Percentiles rank a stretch among this genome's conserved stretches.
Conservation (phyloP, 306 rosid species). For the Macrotyloma uniflorum region DNA sequence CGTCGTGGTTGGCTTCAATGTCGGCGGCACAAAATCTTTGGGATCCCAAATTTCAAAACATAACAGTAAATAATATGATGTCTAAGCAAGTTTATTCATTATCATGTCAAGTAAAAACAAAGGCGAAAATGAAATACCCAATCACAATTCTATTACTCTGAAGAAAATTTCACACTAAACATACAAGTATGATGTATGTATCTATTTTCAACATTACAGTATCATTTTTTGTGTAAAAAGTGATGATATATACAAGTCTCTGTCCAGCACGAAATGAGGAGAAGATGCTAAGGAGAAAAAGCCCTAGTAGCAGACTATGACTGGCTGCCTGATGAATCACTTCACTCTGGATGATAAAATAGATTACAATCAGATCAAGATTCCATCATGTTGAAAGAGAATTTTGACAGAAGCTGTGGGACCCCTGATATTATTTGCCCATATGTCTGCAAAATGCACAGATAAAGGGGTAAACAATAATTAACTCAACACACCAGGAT, state of each 20-base stretch:
- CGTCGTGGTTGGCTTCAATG: too few species aligned
- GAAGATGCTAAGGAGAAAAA: background rate
- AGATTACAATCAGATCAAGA: slow-evolving; percentile 13
- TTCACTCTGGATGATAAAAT: background rate
- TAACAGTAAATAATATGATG: too few species aligned
- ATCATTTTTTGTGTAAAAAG: slow-evolving; percentile 20
- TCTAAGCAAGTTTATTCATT: background rate
- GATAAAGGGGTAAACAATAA: background rate
- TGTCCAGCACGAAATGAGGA: background rate
- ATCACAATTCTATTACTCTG: background rate
- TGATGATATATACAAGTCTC: slow-evolving; percentile 33
- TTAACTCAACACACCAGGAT: slow-evolving; percentile 26
- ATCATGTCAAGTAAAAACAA: background rate
- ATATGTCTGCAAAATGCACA: slow-evolving; percentile 65
- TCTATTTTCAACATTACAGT: slow-evolving; percentile 15
- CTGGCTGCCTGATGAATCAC: background rate
- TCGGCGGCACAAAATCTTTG: too few species aligned
- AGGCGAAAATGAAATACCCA: background rate
- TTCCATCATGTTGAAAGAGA: slow-evolving; percentile 65
- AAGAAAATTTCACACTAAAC: slow-evolving; percentile 22
- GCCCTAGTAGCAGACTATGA: background rate
- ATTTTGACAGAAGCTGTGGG: slow-evolving; percentile 78
- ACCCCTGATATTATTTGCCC: slow-evolving; percentile 78
- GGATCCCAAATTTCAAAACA: too few species aligned
- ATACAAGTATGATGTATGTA: background rate